Base-by-base conservation (phyloP, 2,329 filamentous ascomycete genomes). In the Neofusicoccum laricinum region DNA sequence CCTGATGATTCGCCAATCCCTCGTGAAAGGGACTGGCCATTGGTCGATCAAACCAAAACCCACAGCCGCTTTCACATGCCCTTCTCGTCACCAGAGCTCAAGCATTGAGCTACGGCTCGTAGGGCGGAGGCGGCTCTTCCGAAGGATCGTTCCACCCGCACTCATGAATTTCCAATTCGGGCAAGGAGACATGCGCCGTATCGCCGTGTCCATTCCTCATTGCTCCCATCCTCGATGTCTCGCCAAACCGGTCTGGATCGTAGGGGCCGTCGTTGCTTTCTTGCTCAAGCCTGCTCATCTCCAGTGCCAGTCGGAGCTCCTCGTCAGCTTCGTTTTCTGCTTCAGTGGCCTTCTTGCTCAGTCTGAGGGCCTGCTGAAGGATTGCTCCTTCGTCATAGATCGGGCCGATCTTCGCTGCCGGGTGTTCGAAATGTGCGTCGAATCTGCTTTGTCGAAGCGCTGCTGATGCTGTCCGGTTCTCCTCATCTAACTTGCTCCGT, bases 221-320 rank as follows among this genome's bases (percentile, higher is more conserved):
- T 17, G 41, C 40, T 2, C 55, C 55, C 61, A 63, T 63, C 30
- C 38, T 50, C n/a, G 48, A 53, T n/a, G 48, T 43, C 21, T 63
- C 61, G 2, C 48, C 61, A 36, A 53, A 19, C 21, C 32, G 17
- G 15, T 63, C 61, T 3, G 38, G 61, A 14, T 63, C 49, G 25
- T 63, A 46, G 25, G 15, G 2, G 11, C 46, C 7, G 3, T 15
- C 30, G n/a, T 17, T 19, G 30, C 43, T 25, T 17, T 17, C 55
- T 21, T 12, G 40, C 25, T 59, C 55, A 14, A 19, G 12, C 30
- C 12, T 59, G 55, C 55, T 46, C 30, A 46, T 19, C 41, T 59
- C n/a, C n/a, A 59, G n/a, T 36, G 30, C 55, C n/a, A 19, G 5
- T 34, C 21, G 40, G 36, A 59, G 55, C 41, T 59, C 55, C 4